Base-by-base conservation (phyloP, 345 rosid species). In the Gossypium arboreum region DNA sequence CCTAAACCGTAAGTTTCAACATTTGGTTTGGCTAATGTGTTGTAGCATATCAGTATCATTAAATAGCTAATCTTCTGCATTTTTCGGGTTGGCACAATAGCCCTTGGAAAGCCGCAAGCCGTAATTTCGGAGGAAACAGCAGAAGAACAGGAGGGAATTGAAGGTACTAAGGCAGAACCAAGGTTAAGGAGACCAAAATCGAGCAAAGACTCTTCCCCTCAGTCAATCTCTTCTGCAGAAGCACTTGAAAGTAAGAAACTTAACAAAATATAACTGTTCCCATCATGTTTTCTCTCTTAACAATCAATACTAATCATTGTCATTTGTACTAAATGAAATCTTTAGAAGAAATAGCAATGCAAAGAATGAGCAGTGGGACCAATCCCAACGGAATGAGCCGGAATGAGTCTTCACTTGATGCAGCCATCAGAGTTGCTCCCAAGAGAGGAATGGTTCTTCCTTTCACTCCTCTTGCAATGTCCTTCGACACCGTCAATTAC, bases 391-490 rank as follows among this genome's bases (percentile, higher is more conserved):
- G 52, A 11, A 72, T 13, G 24, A 56, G 47, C 18, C n/a, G 20
- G 41, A 27, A 43, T 67, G 72, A 55, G 66, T 55, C 72, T 41
- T 34, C 72, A 1, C 4, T 51, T 39, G 56, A 55, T 1, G 22
- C 22, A 9, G 65, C 57, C 43, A 51, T 8, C 9, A 64, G 77
- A 7, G 71, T 65, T 16, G 77, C 81, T 58, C 65, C 84, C 1
- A 85, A 87, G 79, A 82, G 81, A 78, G 88, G 88, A 76, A 84
- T 84, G 86, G 83, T 84, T 70, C 86, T 87, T 59, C 90, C 90
- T 20, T 87, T 87, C 81, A 74, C 88, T 64, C 86, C 88, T n/a
- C 76, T 85, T 11, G 88, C 90, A 41, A 87, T 85, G 90, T 87
- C 88, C 7, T 87, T 87, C 20, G 83, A 84, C 76, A 70, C 75